Base-by-base conservation (phyloP, 2,329 filamentous ascomycete species). In the Alternaria panax region DNA sequence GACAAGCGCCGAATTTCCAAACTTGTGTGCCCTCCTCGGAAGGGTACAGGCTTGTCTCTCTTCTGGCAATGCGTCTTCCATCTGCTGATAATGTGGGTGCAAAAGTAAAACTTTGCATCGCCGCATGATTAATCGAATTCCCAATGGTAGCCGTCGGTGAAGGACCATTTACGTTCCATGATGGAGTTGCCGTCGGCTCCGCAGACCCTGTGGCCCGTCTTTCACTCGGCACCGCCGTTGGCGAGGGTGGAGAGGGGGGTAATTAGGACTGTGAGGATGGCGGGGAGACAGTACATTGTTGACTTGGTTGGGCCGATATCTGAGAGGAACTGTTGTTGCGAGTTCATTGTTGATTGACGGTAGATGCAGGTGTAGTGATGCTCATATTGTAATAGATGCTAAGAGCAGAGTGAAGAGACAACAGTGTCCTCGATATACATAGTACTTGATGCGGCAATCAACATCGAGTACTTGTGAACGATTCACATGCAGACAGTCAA, bases 401-500 rank as follows among this genome's bases (percentile, higher is more conserved):
- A n/a, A 16, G 14, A 34, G 12, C 6, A 34, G 12, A n/a, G n/a
- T n/a, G n/a, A 0, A 34, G 16, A 14, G 0, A 34, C 12, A 14
- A 5, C 30, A 2, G 30, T 34, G 16, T 16, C 12, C 12, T 34
- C 3, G 12, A 0, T 30, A 1, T 16, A 34, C 30, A 14, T 16
- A 16, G 4, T 34, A 5, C 0, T 34, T 5, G 0, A 14, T 14
- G 30, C 0, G 7, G 3, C 5, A 1, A 6, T 34, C 30, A 14
- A 34, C 12, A 0, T 1, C 0, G 12, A 14, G 0, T 16, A 5
- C 4, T 2, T 14, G 30, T 16, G 1, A 16, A 0, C 11, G 12
- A 34, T 3, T 32, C 0, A 34, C 6, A 14, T 34, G 30, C 5
- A 0, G 30, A 16, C 1, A 34, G 11, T 14, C 30, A 14, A 34